Base-by-base conservation (phyloP, 2,329 filamentous ascomycete genomes). In the Parafenestella ontariensis region DNA sequence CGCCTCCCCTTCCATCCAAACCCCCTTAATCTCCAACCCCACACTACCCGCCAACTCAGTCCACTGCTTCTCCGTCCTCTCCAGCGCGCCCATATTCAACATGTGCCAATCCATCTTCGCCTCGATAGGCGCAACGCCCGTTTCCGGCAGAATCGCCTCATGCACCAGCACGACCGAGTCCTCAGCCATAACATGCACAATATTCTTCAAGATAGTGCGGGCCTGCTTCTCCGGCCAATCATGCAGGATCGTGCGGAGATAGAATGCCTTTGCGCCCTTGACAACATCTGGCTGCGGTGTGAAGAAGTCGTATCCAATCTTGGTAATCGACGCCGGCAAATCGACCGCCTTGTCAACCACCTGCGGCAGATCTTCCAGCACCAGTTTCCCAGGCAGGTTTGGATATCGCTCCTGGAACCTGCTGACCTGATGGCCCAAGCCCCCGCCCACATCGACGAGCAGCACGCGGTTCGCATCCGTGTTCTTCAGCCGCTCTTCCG, bases 121-220 rank as follows among this genome's bases (percentile, higher is more conserved):
- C 26, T 62, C 46, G 13, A 71, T 66, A 55, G 64, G 66, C 5
- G 62, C 54, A 0, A 78, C 69, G 1, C 68, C 69, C 1, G 54
- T 69, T 8, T 76, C 71, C 3, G 77, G 76, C 15, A 81, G 62
- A 0, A 78, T 64, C 46, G 75, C 74, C 39, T 82, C 79, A 29
- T 78, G 75, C 33, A 83, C 71, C 15, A 83, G 59, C 4, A 82
- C 37, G 47, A 78, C 77, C 7, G 75, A 78, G 74, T 43, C 75
- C 68, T 42, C 52, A 26, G 58, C 66, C 68, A 78, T 72, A 15
- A 65, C 67, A 13, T 61, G 62, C 9, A 50, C 59, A 6, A 74
- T 53, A 11, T 77, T 64, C 18, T 57, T 54, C 9, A 80, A 52
- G 26, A 79, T 78, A 15, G 57, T 37, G 4, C 56, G 18, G 0